Conservation (phyloP, 129 eudicot species). For the Kitagawia praeruptora region DNA sequence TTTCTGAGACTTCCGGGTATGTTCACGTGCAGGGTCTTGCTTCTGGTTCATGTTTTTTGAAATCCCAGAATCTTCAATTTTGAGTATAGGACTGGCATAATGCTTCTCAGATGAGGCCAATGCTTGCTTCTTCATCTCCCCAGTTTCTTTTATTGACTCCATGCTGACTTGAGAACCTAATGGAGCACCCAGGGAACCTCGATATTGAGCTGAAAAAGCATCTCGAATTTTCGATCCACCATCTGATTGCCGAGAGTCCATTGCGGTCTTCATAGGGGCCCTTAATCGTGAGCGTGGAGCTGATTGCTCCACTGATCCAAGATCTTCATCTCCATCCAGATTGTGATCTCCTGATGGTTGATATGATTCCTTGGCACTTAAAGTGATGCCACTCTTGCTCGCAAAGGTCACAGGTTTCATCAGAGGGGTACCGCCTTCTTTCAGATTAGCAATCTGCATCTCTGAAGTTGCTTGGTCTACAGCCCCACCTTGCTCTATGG, state of each 20-base stretch:
- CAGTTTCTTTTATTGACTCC: conserved; percentile 20
- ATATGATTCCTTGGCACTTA: not conserved
- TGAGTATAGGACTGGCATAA: conserved; percentile 14
- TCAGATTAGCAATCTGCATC: conserved; percentile 11
- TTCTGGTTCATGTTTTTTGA: conserved; percentile 38
- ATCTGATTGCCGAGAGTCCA: conserved; percentile 26
- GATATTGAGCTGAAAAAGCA: conserved; percentile 26
- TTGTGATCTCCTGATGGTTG: conserved; percentile 17
- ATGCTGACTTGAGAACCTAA: conserved; percentile 23
- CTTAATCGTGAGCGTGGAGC: conserved; percentile 21
- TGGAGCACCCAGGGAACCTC: conserved; percentile 22
- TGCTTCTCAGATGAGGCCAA: conserved; percentile 27
- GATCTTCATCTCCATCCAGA: conserved; percentile 19
- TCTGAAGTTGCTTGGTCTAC: conserved; percentile 18
- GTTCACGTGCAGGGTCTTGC: conserved; percentile 33
- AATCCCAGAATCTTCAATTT: conserved; percentile 35
- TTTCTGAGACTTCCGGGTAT: conserved; percentile 23
- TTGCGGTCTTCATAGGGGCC: conserved; percentile 25
- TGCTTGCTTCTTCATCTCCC: conserved; percentile 29
- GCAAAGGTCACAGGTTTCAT: conserved; percentile 6
- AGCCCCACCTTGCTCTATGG: conserved; percentile 15
- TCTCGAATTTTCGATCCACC: conserved; percentile 37
- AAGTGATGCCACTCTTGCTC: conserved; percentile 2
- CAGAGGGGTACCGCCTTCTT: conserved; percentile 15
- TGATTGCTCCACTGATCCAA: conserved; percentile 20